Evolutionary conservation across 2,329 filamentous ascomycete genomes (phyloP), one percentile per base, ranked within the genome.

Genomic region (Aspergillus aculeatinus): DNA sequence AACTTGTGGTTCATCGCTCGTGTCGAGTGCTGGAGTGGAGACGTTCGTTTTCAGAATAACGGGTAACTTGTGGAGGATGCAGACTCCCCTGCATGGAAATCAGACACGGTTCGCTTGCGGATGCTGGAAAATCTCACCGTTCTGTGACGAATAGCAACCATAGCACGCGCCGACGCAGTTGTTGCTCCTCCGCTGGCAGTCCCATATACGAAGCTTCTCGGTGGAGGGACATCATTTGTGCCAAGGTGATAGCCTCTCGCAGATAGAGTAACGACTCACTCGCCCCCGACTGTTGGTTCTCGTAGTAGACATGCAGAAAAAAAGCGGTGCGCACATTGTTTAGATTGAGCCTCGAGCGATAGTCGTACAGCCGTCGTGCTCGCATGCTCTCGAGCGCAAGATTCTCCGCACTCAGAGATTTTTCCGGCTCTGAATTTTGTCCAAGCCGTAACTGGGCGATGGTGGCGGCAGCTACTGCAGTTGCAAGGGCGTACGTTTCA

Each of bases 251-350:
- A 5, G 81, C 80, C 60, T 83, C 81, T 5, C 82, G 74, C 6
- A 84, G 65, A 62, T 81, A 81, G 9, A 83, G 65, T 6, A 83
- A 69, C 2, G 81, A 82, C 54, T 79, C 78, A 2, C 73, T 74
- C 0, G 81, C 80, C 3, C 81, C 81, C 0, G 80, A 73, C 10
- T 73, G 64, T 59, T 78, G 75, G 56, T 83, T 83, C 65, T 83
- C 81, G 62, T 83, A 77, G 55, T 82, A 83, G 11, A 82, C 78
- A 63, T 83, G 82, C 19, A 83, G 68, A 51, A 83, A 84, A 63
- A 83, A 84, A 0, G 80, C 79, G 2, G 78, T 79, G 4, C 80
- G 74, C 3, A 84, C 63, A 35, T 71, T 73, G 52, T 81, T 75
- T 21, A 83, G 69, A 16, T 72, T 76, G 2, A 73, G 67, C 4